Evolutionary conservation across 2,329 filamentous ascomycete genomes (phyloP), one percentile per base, ranked within the genome.

Genomic region (Arthrinium puccinioides): DNA sequence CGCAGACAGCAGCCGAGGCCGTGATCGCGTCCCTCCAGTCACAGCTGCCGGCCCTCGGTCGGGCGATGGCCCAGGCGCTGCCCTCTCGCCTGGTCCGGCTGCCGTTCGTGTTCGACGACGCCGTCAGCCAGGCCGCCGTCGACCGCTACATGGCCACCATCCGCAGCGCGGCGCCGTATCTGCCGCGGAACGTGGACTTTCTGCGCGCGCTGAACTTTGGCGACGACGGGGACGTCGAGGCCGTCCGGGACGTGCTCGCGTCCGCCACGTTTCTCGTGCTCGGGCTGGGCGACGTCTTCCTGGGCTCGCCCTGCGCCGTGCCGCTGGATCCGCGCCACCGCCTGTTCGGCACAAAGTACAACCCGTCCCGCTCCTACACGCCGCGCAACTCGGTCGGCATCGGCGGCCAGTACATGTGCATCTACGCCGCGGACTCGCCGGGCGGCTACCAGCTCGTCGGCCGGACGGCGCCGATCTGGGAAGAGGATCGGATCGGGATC

Each of bases 131-230:
- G 15, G 67, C 72, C 23, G 76, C 77, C 1, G 67, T 78, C 1
- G 59, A 73, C 31, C 66, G 78, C 4, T 83, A 83, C 53, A 72
- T 72, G 50, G 72, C 72, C 18, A 81, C 76, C 1, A 76, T 79
- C 43, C 67, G 79, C 6, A 66, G 71, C 2, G 69, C 76, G 33
- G 79, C 79, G 0, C 69, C 74, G 0, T 83, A 79, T 49, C 62
- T 82, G 0, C 79, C 79, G 0, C 73, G 76, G 45, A 81, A 81
- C 37, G 62, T 80, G 27, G 63, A 70, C 1, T 83, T 82, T 39
- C 43, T 67, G 3, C 51, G 58, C 5, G 50, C 55, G 24, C 60
- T 56, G 35, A 67, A 66, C 36, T 63, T 53, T 1, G 51, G 64
- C 4, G 37, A 49, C 18, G 49, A 54, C 9, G 23, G 23, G 8